phyloP scores from a whole-genome alignment of 768 basidiomycete genomes.

The Suillus lakei region DNA sequence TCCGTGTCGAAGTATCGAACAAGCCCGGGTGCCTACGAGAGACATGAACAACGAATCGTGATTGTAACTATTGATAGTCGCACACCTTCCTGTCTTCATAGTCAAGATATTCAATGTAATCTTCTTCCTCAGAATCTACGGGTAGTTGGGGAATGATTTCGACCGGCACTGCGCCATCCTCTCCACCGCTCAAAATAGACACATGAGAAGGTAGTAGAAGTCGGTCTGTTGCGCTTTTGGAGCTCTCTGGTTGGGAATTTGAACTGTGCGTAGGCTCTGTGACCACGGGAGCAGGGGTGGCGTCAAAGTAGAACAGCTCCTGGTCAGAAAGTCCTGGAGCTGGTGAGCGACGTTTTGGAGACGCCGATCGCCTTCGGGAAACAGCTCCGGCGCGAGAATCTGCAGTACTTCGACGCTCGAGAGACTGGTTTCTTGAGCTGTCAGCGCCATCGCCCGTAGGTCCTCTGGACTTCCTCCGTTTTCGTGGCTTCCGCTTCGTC shows the following conservation, averaged over 20 bases:
- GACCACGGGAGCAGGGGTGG: slow-evolving; percentile 41
- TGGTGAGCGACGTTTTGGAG: slow-evolving; percentile 33
- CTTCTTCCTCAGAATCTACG: slow-evolving; percentile 55
- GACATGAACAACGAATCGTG: background rate
- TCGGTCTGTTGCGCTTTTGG: slow-evolving; percentile 19
- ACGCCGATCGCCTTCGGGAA: slow-evolving; percentile 44
- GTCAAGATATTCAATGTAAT: slow-evolving; percentile 80
- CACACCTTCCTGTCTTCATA: slow-evolving; percentile 67
- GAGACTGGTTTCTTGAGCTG: slow-evolving; percentile 27
- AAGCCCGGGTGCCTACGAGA: slow-evolving; percentile 48
- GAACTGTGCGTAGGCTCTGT: slow-evolving; percentile 16
- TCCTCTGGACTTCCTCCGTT: slow-evolving; percentile 27
- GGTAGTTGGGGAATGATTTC: slow-evolving; percentile 50
- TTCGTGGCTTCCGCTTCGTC: slow-evolving; percentile 33
- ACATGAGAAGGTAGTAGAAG: slow-evolving; percentile 77
- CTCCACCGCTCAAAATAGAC: slow-evolving; percentile 47
- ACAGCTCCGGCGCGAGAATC: slow-evolving; percentile 12
- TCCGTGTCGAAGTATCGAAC: slow-evolving; percentile 69
- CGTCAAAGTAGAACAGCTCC: slow-evolving; percentile 57
- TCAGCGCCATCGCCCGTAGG: slow-evolving; percentile 16
- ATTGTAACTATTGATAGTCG: background rate
- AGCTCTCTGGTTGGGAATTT: slow-evolving; percentile 16
- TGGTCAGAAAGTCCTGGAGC: slow-evolving; percentile 20
- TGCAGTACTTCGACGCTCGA: slow-evolving; percentile 13
- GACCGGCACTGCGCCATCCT: slow-evolving; percentile 40